These are phyloP conservation scores for Astrothelium macrocarpum DNA, from an alignment of 495 filamentous ascomycete species.

Conservation along the genomic window DNA sequence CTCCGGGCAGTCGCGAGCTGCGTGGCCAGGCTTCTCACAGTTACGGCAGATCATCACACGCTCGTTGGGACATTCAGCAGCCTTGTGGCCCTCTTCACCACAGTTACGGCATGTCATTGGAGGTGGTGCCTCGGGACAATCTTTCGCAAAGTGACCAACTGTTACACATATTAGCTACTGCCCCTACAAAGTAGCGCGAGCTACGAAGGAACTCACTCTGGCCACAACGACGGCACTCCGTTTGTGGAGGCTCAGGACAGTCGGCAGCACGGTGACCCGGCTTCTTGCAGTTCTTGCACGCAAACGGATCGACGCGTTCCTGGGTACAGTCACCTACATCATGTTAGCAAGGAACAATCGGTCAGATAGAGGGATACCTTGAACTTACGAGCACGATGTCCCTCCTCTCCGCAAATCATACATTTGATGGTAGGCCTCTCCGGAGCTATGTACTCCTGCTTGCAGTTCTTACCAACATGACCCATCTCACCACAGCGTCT, in stretches of 20 bases:
- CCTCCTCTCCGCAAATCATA: constrained; percentile 57
- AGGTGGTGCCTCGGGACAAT: constrained; percentile 54
- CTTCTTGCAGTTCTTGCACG: constrained; percentile 75
- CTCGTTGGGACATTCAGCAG: constrained; percentile 54
- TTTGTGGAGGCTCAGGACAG: constrained; percentile 54
- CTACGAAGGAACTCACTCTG: constrained; percentile 27
- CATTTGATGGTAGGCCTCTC: constrained; percentile 47
- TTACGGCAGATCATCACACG: constrained; percentile 47
- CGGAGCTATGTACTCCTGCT: not conserved
- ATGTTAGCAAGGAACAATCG: constrained; percentile 6
- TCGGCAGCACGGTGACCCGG: constrained; percentile 51
- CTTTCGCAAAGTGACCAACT: constrained; percentile 64
- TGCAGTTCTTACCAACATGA: not conserved
- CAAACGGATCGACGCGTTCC: constrained; percentile 17
- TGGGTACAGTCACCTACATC: not conserved
- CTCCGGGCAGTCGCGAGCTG: constrained; percentile 62
- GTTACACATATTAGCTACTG: constrained; percentile 15
- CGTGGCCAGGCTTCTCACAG: constrained; percentile 63
- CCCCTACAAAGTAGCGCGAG: constrained; percentile 15
- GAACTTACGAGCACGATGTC: constrained; percentile 50
- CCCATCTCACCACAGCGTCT: constrained; percentile 52
- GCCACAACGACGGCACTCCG: not conserved
- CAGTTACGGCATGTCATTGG: constrained; percentile 66
- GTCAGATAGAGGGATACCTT: not conserved
- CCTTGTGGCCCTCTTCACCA: constrained; percentile 53